Conservation (phyloP, 2,329 filamentous ascomycete genomes). For the Lasiodiplodia citricola region DNA sequence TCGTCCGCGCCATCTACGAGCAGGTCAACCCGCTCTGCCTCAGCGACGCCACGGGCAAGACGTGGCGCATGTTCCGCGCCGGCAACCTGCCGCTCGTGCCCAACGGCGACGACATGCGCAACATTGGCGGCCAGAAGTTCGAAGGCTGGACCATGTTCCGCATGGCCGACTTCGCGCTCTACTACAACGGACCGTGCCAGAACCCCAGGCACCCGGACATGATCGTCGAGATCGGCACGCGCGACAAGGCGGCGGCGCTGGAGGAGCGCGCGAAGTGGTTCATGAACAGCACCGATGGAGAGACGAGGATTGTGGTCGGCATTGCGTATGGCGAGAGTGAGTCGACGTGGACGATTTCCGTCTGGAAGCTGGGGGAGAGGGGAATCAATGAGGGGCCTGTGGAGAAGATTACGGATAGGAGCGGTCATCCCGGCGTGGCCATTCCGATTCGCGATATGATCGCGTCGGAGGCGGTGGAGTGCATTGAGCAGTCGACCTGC, state of each 20-base stretch:
- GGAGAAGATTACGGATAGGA: not conserved
- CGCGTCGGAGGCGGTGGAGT: not conserved
- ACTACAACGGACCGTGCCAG: not conserved
- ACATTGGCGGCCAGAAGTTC: not conserved
- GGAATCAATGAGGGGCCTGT: not conserved
- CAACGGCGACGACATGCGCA: not conserved
- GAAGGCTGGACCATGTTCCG: not conserved
- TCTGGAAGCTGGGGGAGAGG: not conserved
- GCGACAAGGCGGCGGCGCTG: not conserved
- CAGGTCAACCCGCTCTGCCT: not conserved
- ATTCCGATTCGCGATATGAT: not conserved
- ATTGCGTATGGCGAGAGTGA: not conserved
- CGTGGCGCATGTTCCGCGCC: not conserved
- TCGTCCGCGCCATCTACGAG: not conserved
- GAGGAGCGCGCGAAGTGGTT: not conserved
- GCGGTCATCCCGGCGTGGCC: rapidly evolving
- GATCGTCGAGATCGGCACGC: not conserved
- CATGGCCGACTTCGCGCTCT: not conserved
- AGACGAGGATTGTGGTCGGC: not conserved
- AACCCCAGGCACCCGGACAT: not conserved
- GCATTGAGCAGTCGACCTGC: not conserved
- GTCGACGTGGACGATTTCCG: not conserved
- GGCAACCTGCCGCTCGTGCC: no score
- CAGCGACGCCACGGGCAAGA: not conserved
- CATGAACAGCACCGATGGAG: not conserved